A percentile compares a stretch with the other conserved stretches of the same genome.
These are phyloP conservation scores for Penicillium maclennaniae DNA, from an alignment of 495 filamentous ascomycete species.

Conservation along the genomic window DNA sequence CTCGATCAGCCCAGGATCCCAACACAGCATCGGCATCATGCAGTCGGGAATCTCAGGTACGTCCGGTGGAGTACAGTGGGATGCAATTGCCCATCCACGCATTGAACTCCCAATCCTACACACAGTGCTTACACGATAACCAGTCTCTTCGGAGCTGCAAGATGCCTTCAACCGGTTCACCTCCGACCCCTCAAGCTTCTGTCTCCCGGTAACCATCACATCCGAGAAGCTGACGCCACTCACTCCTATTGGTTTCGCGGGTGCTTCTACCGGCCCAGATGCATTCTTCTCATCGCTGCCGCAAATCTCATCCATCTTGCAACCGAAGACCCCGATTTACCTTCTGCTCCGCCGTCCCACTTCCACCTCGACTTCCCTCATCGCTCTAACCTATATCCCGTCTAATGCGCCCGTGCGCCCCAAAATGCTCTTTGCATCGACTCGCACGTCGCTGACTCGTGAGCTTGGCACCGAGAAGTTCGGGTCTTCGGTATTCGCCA, in stretches of 20 bases:
- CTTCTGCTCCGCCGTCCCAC: constrained; percentile 72
- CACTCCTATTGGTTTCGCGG: constrained; percentile 52
- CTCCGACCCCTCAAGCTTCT: constrained; percentile 60
- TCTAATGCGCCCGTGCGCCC: constrained; percentile 84
- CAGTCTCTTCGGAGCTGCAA: constrained; percentile 84
- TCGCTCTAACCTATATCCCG: constrained; percentile 87
- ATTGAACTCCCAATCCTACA: background rate
- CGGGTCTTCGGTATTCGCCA: constrained; percentile 73
- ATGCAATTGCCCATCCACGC: background rate
- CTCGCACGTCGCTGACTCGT: constrained; percentile 74
- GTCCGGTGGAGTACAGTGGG: background rate
- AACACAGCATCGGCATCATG: constrained; percentile 48
- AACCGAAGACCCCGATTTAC: constrained; percentile 73
- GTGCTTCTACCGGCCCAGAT: constrained; percentile 36
- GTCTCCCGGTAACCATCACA: constrained; percentile 75
- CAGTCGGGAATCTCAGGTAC: constrained; percentile 86
- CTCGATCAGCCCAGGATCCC: constrained; percentile 1
- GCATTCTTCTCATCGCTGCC: constrained; percentile 59
- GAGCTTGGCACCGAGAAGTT: constrained; percentile 91
- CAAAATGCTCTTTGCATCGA: constrained; percentile 94
- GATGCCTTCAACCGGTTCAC: constrained; percentile 74
- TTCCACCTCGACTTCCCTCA: constrained; percentile 46
- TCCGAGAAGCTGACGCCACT: constrained; percentile 69
- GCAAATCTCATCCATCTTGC: constrained; percentile 65
- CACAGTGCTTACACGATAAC: constrained; percentile 9